A percentile compares a stretch with the other conserved stretches of the same genome.
Conservation (phyloP, 768 basidiomycete genomes). For the Leccinum boreale region DNA sequence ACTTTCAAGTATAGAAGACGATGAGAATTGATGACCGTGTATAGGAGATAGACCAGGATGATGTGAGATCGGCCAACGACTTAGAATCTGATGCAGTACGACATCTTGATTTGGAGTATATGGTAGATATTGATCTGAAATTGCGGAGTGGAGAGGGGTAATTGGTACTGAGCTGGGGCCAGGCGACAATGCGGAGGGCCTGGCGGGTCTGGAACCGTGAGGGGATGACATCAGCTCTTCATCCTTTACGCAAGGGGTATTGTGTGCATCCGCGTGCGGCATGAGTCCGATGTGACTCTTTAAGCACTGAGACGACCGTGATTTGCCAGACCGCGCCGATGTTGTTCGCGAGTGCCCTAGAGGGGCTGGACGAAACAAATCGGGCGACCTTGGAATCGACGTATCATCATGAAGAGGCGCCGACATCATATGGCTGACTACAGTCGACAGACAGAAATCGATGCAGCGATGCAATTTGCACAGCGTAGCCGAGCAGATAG, state of each 20-base stretch:
- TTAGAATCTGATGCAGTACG: constrained; percentile 40
- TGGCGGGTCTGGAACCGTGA: constrained; percentile 51
- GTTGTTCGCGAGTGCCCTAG: constrained; percentile 30
- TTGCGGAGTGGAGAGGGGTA: constrained; percentile 37
- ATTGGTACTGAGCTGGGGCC: constrained; percentile 26
- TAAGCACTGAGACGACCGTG: constrained; percentile 19
- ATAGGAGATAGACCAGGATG: constrained; percentile 34
- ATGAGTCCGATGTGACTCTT: constrained; percentile 20
- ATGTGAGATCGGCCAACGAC: constrained; percentile 42
- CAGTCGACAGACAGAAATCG: constrained; percentile 31
- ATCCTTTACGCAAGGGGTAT: constrained; percentile 34
- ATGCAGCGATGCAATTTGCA: constrained; percentile 11
- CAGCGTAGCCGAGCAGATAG: constrained; percentile 19
- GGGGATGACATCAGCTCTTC: constrained; percentile 41
- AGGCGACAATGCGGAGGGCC: constrained; percentile 53
- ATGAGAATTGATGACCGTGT: constrained; percentile 39
- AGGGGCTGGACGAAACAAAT: constrained; percentile 32
- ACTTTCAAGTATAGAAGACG: constrained; percentile 46
- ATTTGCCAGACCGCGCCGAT: constrained; percentile 25
- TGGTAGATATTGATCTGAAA: constrained; percentile 43
- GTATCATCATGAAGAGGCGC: constrained; percentile 4
- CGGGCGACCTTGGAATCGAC: constrained; percentile 29
- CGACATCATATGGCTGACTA: constrained; percentile 21
- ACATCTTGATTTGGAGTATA: constrained; percentile 44
- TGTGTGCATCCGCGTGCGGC: constrained; percentile 20